These are phyloP conservation scores for Fusarium sp. DNA, from an alignment of 2,329 filamentous ascomycete genomes.

Conservation along the genomic window DNA sequence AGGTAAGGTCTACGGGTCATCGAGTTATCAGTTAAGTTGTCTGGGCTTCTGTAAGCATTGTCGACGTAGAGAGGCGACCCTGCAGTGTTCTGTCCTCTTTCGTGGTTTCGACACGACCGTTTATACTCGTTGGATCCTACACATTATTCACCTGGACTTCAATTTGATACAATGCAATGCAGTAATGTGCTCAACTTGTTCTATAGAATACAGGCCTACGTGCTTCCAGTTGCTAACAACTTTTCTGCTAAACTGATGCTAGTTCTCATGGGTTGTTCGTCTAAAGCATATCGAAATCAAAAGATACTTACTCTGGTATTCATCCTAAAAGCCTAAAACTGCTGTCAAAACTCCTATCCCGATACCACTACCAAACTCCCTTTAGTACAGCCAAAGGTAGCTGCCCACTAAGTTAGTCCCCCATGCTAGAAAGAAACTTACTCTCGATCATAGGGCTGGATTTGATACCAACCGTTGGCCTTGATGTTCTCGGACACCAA, in stretches of 20 bases:
- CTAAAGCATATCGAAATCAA: neutral
- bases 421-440: neutral
- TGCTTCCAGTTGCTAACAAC: neutral
- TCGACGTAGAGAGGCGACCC: too few species aligned
- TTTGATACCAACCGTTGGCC: slow-evolving; percentile 7
- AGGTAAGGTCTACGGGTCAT: too few species aligned
- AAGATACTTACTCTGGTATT: neutral
- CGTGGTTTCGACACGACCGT: too few species aligned
- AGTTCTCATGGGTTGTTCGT: neutral
- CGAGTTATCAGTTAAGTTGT: too few species aligned
- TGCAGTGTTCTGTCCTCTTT: too few species aligned
- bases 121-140: neutral
- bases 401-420: neutral
- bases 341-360: neutral
- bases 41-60: too few species aligned
- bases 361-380: neutral
- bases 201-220: too few species aligned
- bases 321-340: neutral
- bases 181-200: too few species aligned
- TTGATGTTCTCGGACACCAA: neutral
- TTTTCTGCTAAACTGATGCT: neutral
- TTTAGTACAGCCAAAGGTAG: neutral
- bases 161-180: too few species aligned
- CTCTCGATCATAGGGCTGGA: slow-evolving; percentile 3
- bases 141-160: neutral